Evolutionary conservation across 202 grass and related monocot species (phyloP).

Genomic region (Dendrocalamus latiflorus): DNA sequence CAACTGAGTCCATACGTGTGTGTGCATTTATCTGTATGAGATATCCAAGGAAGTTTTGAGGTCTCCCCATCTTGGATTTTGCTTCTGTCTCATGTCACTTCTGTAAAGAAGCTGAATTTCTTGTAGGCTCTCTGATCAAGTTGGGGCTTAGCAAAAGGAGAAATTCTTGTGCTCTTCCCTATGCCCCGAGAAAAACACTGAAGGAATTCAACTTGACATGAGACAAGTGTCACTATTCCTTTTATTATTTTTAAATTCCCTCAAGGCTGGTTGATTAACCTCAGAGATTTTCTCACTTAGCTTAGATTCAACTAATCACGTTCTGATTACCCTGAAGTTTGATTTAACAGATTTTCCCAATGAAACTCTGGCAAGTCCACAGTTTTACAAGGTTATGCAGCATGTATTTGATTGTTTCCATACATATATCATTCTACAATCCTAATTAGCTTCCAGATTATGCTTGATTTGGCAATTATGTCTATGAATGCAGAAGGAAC

Average conservation of each 20-base stretch:
- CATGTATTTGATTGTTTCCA: constrained; percentile 15
- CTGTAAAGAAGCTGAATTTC: constrained; percentile 20
- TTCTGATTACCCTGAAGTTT: constrained; percentile 13
- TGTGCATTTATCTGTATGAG: not conserved
- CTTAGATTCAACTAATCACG: constrained; percentile 31
- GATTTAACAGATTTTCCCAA: not conserved
- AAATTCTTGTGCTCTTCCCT: not conserved
- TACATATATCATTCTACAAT: not conserved
- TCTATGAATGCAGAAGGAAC: not conserved
- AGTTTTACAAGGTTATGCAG: not conserved
- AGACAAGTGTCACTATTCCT: constrained; percentile 12
- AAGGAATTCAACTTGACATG: constrained; percentile 21
- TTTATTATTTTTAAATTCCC: constrained; percentile 13
- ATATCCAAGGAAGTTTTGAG: constrained; percentile 30
- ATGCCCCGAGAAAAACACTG: constrained; percentile 8
- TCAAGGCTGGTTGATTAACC: constrained; percentile 16
- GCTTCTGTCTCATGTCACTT: constrained; percentile 5
- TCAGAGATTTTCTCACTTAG: constrained; percentile 10
- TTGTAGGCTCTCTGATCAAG: constrained; percentile 19
- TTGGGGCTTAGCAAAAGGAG: not conserved
- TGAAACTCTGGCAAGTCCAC: not conserved
- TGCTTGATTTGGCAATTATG: not conserved
- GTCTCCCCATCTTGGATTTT: constrained; percentile 19
- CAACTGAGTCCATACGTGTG: constrained; percentile 8
- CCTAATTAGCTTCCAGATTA: not conserved